Evolutionary conservation across 108 stramenopile genomes (phyloP), one percentile per base, ranked within the genome.

Genomic region (Cyclotella cryptica): DNA sequence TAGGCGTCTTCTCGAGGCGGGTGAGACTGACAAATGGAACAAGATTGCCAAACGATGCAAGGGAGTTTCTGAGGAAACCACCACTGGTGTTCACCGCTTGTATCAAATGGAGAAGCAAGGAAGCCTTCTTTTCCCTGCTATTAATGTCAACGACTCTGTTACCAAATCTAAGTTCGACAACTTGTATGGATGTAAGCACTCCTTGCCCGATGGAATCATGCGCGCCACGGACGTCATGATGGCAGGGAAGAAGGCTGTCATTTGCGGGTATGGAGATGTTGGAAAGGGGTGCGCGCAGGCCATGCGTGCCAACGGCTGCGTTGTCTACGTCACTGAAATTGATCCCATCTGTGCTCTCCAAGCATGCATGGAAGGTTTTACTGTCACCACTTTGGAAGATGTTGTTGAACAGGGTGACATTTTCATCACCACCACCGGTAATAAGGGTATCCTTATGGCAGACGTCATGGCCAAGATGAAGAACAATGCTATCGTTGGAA

Each of bases 81-180:
- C 99, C 89, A 99, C 98, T 61, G 99, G 99, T 77, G 99, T 99
- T 28, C 98, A 99, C 95, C 96, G 99, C 86, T 93, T 99, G 13
- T 99, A 99, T 93, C 88, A 91, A 77, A 99, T 99, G 99, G 97
- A 98, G 90, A 97, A 98, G 93, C 87, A 84, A 71, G 94, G 95
- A 75, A 86, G 89, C 64, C 97, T 99, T 28, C 95, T 99, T 75
- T 98, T 99, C 95, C 96, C 99, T 40, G 97, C 97, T 82, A 98
- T 99, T 95, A 99, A 99, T 83, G 99, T 99, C 75, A 99, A 99
- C 91, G 99, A 99, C 91, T 97, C 95, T 40, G 99, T 99, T 69
- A 99, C 99, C 91, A 99, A 99, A 95, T 98, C 98, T 88, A 99
- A 99, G 86, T 99, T 99, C 88, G 99, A 99, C 92, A 99, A 99